phyloP scores from a whole-genome alignment of 176 grass and related monocot genomes.

The Areca catechu region DNA sequence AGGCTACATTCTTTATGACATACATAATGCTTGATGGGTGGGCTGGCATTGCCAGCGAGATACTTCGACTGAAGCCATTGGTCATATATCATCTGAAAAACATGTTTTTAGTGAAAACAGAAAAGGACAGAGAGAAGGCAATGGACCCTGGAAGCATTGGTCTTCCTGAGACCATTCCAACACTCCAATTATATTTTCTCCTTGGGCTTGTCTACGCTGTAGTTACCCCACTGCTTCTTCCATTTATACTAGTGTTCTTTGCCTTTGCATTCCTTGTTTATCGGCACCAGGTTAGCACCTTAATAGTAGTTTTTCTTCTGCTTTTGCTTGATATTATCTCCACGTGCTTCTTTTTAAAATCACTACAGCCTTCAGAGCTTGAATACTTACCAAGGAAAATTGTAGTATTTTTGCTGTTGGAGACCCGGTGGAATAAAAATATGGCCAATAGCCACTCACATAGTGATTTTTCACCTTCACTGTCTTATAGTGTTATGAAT shows the following conservation, averaged over 20 bases:
- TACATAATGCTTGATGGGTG: constrained; percentile 98
- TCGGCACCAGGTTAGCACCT: constrained; percentile 65
- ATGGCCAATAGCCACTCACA: too few species aligned
- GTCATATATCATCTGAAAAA: constrained; percentile 94
- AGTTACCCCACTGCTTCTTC: constrained; percentile 76
- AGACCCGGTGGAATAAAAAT: too few species aligned
- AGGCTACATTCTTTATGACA: constrained; percentile 99
- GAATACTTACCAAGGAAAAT: too few species aligned
- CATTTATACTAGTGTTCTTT: constrained; percentile 89
- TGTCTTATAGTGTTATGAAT: too few species aligned
- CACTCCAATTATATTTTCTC: constrained; percentile 86
- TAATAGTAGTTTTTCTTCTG: too few species aligned
- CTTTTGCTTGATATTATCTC: too few species aligned
- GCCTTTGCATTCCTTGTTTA: constrained; percentile 86
- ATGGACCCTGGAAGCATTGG: constrained; percentile 84
- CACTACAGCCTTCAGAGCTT: too few species aligned
- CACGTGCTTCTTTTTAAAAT: too few species aligned
- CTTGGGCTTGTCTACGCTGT: constrained; percentile 86
- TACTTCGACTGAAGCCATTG: constrained; percentile 69
- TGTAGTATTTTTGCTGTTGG: too few species aligned
- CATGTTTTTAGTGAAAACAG: constrained; percentile 90
- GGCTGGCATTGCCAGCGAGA: constrained; percentile 88
- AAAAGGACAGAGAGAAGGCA: constrained; percentile 72
- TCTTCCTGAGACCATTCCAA: constrained; percentile 78
- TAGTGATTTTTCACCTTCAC: too few species aligned